Percentiles rank a stretch among this genome's conserved stretches.
Conservation (phyloP, 202 grass and related monocot species). For the Setaria viridis region DNA sequence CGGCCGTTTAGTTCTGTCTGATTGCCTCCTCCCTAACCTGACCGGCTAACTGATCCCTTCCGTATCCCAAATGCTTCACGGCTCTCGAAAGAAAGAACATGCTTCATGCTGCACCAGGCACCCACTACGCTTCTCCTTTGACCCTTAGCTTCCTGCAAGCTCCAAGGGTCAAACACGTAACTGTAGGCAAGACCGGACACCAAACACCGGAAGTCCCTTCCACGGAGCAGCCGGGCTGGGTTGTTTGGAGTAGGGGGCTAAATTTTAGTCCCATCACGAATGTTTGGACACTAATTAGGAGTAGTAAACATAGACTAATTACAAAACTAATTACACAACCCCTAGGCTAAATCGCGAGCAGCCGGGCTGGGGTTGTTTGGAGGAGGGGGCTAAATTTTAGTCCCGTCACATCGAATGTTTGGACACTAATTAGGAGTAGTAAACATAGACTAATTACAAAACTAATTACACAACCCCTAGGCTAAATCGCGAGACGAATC, state of each 20-base stretch:
- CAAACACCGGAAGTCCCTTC: neutral
- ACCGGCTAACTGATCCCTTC: neutral
- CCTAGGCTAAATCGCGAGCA: too few relatives aligned
- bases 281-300: too few relatives aligned
- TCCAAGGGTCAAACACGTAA: neutral
- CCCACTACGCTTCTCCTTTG: neutral
- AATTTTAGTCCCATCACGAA: too few relatives aligned
- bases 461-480: too few relatives aligned
- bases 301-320: too few relatives aligned
- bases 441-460: too few relatives aligned
- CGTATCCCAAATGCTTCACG: neutral
- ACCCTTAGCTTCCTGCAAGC: neutral
- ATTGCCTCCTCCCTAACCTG: conserved; percentile 33
- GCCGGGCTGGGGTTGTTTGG: neutral
- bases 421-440: too few relatives aligned
- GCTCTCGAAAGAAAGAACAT: neutral
- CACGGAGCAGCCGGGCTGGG: neutral
- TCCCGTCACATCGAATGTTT: too few relatives aligned
- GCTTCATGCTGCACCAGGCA: neutral
- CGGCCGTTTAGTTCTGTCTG: conserved; percentile 20
- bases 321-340: too few relatives aligned
- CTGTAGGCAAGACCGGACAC: neutral
- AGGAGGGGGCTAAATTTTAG: too few relatives aligned
- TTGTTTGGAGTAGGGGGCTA: too few relatives aligned
- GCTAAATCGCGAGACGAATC: too few relatives aligned